These are phyloP conservation scores for Jaltomata sinuosa DNA, from an alignment of 257 asterid genomes.

Conservation along the genomic window DNA sequence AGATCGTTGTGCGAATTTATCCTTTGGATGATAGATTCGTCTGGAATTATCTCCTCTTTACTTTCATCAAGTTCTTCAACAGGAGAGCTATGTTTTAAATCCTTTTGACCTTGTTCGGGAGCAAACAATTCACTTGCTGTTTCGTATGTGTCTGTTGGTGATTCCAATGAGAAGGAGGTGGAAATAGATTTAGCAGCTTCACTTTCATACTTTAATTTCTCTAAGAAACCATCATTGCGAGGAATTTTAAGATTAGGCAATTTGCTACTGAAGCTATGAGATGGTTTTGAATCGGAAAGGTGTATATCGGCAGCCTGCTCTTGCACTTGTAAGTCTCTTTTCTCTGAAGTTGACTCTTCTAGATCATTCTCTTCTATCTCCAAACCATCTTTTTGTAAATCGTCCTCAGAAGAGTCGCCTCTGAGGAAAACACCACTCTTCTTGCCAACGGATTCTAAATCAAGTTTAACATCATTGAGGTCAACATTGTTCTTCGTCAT, in stretches of 20 bases:
- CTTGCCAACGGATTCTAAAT: slow-evolving; percentile 30
- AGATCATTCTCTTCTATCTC: slow-evolving; percentile 26
- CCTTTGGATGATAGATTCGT: slow-evolving; percentile 43
- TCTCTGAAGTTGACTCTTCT: slow-evolving; percentile 12
- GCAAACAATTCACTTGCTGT: slow-evolving; percentile 21
- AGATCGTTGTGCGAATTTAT: slow-evolving; percentile 54
- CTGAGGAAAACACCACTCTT: slow-evolving; percentile 26
- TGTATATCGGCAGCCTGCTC: slow-evolving; percentile 8
- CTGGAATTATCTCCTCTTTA: slow-evolving; percentile 34
- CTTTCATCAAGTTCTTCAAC: slow-evolving; percentile 12
- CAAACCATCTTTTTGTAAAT: slow-evolving; percentile 25
- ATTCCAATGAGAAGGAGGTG: slow-evolving; percentile 14
- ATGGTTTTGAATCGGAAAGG: slow-evolving; percentile 6
- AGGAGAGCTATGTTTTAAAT: not conserved
- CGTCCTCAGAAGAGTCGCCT: slow-evolving; percentile 63
- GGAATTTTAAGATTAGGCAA: slow-evolving; percentile 51
- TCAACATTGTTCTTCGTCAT: slow-evolving; percentile 54
- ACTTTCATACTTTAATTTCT: slow-evolving; percentile 21
- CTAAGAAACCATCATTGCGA: slow-evolving; percentile 32
- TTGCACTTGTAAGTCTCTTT: slow-evolving; percentile 13
- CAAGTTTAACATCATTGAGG: slow-evolving; percentile 65
- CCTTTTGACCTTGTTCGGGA: not conserved
- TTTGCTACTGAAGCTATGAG: slow-evolving; percentile 19
- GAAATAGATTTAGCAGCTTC: slow-evolving; percentile 7
- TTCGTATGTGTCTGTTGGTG: slow-evolving; percentile 27